Conservation (phyloP, 257 asterid genomes). For the Salvia splendens region DNA sequence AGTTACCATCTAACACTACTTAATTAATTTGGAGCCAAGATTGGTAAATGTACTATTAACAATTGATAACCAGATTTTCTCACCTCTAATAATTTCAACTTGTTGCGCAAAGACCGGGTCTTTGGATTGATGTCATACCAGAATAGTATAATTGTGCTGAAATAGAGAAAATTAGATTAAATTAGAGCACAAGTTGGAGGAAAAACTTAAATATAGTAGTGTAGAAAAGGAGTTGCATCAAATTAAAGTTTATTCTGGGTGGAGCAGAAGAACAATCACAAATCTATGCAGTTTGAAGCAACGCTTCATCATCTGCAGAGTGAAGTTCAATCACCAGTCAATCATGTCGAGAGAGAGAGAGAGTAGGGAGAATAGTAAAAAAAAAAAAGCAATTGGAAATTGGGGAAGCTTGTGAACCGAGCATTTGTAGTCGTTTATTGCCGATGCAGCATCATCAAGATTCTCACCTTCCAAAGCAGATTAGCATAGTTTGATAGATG, state of each 20-base stretch:
- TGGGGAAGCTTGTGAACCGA: constrained; percentile 11
- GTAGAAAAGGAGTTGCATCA: not conserved
- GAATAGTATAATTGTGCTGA: not conserved
- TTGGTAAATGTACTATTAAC: not conserved
- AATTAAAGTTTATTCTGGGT: not conserved
- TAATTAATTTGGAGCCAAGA: too few species aligned
- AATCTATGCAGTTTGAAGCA: constrained; percentile 17
- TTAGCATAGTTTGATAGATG: too few species aligned
- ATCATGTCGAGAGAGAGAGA: constrained; percentile 20
- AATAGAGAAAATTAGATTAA: not conserved
- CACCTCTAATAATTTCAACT: not conserved
- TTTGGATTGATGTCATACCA: not conserved
- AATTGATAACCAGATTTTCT: not conserved
- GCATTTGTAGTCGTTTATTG: constrained; percentile 38
- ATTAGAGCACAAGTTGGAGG: not conserved
- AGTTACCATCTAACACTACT: too few species aligned
- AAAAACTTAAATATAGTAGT: too few species aligned
- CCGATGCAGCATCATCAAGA: constrained; percentile 57
- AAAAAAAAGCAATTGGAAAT: constrained; percentile 14
- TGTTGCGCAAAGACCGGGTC: not conserved
- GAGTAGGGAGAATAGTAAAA: not conserved
- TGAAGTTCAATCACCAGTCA: constrained; percentile 22
- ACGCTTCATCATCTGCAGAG: constrained; percentile 16
- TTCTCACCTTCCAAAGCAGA: constrained; percentile 38
- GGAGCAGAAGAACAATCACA: constrained; percentile 38